phyloP scores from a whole-genome alignment of 768 basidiomycete genomes.

The Pulveroboletus sp. region DNA sequence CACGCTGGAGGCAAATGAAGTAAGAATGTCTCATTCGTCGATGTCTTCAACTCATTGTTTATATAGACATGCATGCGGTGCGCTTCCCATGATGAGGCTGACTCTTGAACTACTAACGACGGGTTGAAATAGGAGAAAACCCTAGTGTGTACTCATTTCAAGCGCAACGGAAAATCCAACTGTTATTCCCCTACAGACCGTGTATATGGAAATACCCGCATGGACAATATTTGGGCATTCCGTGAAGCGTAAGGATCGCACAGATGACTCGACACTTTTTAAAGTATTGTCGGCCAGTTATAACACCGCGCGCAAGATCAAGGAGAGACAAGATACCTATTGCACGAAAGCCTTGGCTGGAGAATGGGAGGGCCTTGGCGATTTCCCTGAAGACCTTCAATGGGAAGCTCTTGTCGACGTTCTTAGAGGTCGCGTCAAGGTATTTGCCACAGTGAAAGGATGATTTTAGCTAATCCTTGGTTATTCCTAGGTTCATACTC shows the following conservation, averaged over 20 bases:
- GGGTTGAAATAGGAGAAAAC: constrained; percentile 41
- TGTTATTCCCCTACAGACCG: constrained; percentile 12
- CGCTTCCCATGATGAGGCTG: not conserved
- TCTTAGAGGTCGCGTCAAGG: constrained; percentile 80
- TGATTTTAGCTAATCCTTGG: constrained; percentile 1
- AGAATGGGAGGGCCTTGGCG: constrained; percentile 36
- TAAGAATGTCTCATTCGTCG: constrained; percentile 29
- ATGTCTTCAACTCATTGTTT: constrained; percentile 4
- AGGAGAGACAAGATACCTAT: constrained; percentile 50
- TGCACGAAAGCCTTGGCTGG: constrained; percentile 42
- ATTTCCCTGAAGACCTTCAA: constrained; percentile 68
- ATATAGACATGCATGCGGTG: constrained; percentile 59
- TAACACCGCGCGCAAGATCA: constrained; percentile 50
- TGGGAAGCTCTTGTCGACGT: constrained; percentile 83
- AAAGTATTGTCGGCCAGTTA: constrained; percentile 33
- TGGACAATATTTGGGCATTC: constrained; percentile 50
- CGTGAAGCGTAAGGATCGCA: constrained; percentile 41
- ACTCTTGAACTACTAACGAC: not conserved
- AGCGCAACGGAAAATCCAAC: not conserved
- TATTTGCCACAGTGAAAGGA: constrained; percentile 1
- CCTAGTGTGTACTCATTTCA: constrained; percentile 32
- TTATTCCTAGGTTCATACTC: constrained; percentile 30
- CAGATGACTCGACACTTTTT: not conserved
- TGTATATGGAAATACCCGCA: constrained; percentile 36
- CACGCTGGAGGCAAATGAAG: constrained; percentile 83